These are phyloP conservation scores for Cercospora sp. DNA, from an alignment of 2,329 filamentous ascomycete genomes.

Conservation along the genomic window DNA sequence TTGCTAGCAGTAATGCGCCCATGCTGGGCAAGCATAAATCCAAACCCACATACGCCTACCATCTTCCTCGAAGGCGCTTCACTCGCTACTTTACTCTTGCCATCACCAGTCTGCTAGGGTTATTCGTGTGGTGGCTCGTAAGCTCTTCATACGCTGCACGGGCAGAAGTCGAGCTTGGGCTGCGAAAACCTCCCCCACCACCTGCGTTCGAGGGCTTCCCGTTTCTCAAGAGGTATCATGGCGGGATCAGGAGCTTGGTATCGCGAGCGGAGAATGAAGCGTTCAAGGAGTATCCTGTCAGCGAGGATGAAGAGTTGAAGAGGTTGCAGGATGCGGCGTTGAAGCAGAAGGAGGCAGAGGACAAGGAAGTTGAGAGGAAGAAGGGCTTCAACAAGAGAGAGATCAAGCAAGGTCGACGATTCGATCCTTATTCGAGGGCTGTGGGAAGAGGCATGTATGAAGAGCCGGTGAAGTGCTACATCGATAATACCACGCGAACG, in stretches of 20 bases:
- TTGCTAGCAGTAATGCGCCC: conserved; percentile 33
- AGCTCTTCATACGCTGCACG: conserved; percentile 44
- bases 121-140: conserved; percentile 77
- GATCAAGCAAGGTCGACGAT: conserved; percentile 43
- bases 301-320: conserved; percentile 59
- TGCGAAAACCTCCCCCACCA: conserved; percentile 58
- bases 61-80: conserved; percentile 57
- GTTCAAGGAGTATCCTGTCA: conserved; percentile 68
- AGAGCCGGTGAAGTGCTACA: conserved; percentile 71
- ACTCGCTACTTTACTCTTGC: conserved; percentile 75
- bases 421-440: conserved; percentile 69
- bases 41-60: conserved; percentile 38
- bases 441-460: conserved; percentile 49
- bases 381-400: conserved; percentile 37
- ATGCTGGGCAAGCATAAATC: conserved; percentile 35
- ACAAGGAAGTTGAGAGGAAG: conserved; percentile 39
- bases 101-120: conserved; percentile 65
- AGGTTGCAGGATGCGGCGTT: conserved; percentile 38
- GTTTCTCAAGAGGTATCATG: conserved; percentile 86
- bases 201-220: conserved; percentile 83
- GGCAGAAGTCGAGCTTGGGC: conserved; percentile 57
- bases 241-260: conserved; percentile 74
- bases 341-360: conserved; percentile 40
- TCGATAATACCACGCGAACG: conserved; percentile 67
- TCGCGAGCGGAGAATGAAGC: conserved; percentile 66